These are phyloP conservation scores for Termitomyces sp. DNA, from an alignment of 768 basidiomycete genomes.

Conservation along the genomic window DNA sequence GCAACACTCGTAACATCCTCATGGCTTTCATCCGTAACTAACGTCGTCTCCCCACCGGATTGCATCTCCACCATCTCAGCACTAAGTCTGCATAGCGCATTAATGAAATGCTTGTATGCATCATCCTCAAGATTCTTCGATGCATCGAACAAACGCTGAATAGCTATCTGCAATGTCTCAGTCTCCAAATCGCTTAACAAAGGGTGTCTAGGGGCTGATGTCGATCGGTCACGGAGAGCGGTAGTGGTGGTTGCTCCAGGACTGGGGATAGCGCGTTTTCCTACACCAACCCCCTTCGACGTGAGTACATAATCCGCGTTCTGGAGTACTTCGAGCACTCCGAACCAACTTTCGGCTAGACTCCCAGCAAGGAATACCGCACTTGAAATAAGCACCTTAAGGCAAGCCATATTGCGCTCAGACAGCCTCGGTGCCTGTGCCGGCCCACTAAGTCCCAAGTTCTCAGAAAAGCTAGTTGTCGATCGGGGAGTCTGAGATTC, in stretches of 20 bases:
- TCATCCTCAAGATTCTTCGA: conserved; percentile 80
- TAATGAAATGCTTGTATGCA: conserved; percentile 75
- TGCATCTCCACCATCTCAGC: conserved; percentile 94
- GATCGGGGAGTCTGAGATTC: conserved; percentile 60
- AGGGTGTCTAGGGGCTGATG: conserved; percentile 45
- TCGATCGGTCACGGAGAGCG: conserved; percentile 30
- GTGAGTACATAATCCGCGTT: conserved; percentile 92
- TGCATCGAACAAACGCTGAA: conserved; percentile 84
- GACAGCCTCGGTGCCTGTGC: conserved; percentile 71
- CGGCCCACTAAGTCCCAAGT: conserved; percentile 56
- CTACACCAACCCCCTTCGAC: conserved; percentile 44
- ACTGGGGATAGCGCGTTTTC: conserved; percentile 29
- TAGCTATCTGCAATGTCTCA: conserved; percentile 68
- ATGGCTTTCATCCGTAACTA: conserved; percentile 34
- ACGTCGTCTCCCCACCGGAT: conserved; percentile 37
- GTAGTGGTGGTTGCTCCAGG: conserved; percentile 29
- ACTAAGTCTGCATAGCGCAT: conserved; percentile 81
- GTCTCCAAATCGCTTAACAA: conserved; percentile 71
- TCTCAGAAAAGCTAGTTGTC: conserved; percentile 59
- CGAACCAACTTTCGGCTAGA: conserved; percentile 90
- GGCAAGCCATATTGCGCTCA: conserved; percentile 86
- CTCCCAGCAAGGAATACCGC: conserved; percentile 81
- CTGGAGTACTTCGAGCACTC: conserved; percentile 86
- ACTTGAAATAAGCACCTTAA: conserved; percentile 77
- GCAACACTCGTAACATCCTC: conserved; percentile 35